These are phyloP conservation scores for Colletotrichum neosansevieriae DNA, from an alignment of 2,329 filamentous ascomycete species.

Conservation along the genomic window DNA sequence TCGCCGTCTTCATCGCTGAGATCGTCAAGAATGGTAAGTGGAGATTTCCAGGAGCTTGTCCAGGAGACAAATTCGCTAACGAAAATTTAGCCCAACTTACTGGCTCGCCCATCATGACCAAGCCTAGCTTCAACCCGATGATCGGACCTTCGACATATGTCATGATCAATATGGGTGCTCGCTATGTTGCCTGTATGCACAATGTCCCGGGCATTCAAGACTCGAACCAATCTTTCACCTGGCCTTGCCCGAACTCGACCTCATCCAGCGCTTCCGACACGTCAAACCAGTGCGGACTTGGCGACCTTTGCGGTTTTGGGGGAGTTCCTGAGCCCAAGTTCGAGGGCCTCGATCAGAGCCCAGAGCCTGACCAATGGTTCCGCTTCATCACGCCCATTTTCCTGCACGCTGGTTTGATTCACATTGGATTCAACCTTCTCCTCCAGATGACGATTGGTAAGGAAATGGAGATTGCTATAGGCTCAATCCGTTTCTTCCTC, in stretches of 20 bases:
- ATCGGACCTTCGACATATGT: slow-evolving; percentile 93
- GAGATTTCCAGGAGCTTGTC: too few species aligned
- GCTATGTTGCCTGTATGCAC: slow-evolving; percentile 96
- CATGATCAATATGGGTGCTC: slow-evolving; percentile 96
- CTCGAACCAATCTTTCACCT: slow-evolving; percentile 61
- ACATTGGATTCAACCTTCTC: slow-evolving; percentile 95
- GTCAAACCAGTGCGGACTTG: slow-evolving; percentile 76
- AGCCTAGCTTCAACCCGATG: slow-evolving; percentile 95
- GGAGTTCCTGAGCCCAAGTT: slow-evolving; percentile 78
- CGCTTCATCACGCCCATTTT: slow-evolving; percentile 97
- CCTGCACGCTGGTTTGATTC: slow-evolving; percentile 91
- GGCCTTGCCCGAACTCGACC: slow-evolving; percentile 87
- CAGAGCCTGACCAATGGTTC: slow-evolving; percentile 93
- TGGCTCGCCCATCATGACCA: slow-evolving; percentile 80
- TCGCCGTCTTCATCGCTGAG: slow-evolving; percentile 90
- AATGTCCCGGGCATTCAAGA: slow-evolving; percentile 76
- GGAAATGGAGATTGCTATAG: slow-evolving; percentile 93
- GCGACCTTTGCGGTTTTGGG: slow-evolving; percentile 85
- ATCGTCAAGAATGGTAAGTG: slow-evolving; percentile 83
- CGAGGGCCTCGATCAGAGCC: slow-evolving; percentile 61
- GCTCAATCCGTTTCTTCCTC: slow-evolving; percentile 86
- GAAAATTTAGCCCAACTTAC: slow-evolving; percentile 74
- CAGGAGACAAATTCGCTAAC: slow-evolving; percentile 18
- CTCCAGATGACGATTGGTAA: slow-evolving; percentile 89
- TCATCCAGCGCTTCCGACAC: slow-evolving; percentile 62